phyloP scores from a whole-genome alignment of 2,329 filamentous ascomycete genomes.

The Aspergillus novofumigatus region DNA sequence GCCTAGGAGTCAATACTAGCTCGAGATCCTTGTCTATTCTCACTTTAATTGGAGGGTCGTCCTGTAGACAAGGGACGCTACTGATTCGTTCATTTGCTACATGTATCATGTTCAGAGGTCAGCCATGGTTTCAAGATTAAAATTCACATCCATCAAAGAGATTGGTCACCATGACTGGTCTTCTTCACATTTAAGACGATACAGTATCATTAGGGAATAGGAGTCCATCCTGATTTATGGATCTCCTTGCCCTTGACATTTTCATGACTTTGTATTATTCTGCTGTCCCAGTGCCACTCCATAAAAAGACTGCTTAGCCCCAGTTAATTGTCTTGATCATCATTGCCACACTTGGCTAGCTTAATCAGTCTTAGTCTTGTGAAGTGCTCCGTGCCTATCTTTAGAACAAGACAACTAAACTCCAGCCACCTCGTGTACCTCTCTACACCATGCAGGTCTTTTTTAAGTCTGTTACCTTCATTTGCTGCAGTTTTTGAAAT shows the following conservation, averaged over 20 bases:
- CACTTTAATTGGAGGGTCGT: constrained; percentile 5
- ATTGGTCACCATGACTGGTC: background rate
- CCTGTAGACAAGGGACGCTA: background rate
- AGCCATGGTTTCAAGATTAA: constrained; percentile 8
- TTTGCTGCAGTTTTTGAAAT: background rate
- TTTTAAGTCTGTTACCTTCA: background rate
- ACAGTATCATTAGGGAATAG: background rate
- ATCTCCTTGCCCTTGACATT: background rate
- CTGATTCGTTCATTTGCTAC: background rate
- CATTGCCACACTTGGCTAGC: constrained; percentile 7
- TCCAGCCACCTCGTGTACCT: background rate
- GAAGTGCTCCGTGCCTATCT: background rate
- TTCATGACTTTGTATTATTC: background rate
- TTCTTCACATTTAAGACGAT: background rate
- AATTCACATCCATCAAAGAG: background rate
- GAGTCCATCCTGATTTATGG: no score
- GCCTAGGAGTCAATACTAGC: constrained; percentile 4
- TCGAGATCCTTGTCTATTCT: constrained; percentile 15
- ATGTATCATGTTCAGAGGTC: constrained; percentile 4
- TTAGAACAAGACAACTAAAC: background rate
- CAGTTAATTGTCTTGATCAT: constrained; percentile 1
- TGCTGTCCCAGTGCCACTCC: background rate
- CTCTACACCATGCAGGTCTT: background rate
- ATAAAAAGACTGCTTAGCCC: background rate
- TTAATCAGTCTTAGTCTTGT: background rate